Conservation (phyloP, 495 filamentous ascomycete genomes). For the Usnea hakonensis region DNA sequence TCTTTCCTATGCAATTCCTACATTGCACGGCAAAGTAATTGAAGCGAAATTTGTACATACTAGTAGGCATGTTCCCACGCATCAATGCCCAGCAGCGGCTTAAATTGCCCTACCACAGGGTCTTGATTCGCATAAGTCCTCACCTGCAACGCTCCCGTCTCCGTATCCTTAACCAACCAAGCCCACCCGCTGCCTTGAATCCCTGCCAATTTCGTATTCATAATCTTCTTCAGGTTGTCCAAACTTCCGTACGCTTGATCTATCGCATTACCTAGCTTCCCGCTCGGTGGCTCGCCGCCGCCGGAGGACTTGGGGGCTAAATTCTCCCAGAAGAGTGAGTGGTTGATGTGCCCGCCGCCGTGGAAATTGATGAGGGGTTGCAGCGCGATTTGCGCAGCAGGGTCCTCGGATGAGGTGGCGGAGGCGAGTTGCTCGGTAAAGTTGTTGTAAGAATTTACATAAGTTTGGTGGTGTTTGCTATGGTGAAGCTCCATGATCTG, state of each 20-base stretch:
- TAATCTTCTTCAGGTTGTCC: slow-evolving; percentile 64
- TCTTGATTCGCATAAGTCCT: slow-evolving; percentile 89
- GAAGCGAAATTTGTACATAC: slow-evolving; percentile 34
- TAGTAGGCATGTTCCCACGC: slow-evolving; percentile 93
- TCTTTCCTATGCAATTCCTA: background rate
- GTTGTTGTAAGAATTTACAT: slow-evolving; percentile 60
- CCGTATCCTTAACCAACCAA: slow-evolving; percentile 83
- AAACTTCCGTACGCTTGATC: slow-evolving; percentile 63
- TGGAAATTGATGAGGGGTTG: slow-evolving; percentile 93
- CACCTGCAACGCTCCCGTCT: slow-evolving; percentile 64
- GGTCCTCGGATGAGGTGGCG: slow-evolving; percentile 46
- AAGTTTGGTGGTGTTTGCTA: slow-evolving; percentile 63
- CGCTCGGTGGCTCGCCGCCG: slow-evolving; percentile 68
- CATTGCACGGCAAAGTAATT: background rate
- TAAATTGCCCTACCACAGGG: slow-evolving; percentile 78
- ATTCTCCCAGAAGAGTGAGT: slow-evolving; percentile 91
- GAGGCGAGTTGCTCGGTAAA: slow-evolving; percentile 51
- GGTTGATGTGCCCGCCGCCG: slow-evolving; percentile 90
- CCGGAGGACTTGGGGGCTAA: slow-evolving; percentile 62
- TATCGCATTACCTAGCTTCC: slow-evolving; percentile 61
- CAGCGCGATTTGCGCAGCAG: slow-evolving; percentile 62
- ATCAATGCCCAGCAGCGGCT: slow-evolving; percentile 85
- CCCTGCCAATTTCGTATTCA: slow-evolving; percentile 70
- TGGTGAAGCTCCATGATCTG: slow-evolving; percentile 95
- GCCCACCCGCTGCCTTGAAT: slow-evolving; percentile 96